Base-by-base conservation (phyloP, 129 eudicot species). In the Flaveria linearis region DNA sequence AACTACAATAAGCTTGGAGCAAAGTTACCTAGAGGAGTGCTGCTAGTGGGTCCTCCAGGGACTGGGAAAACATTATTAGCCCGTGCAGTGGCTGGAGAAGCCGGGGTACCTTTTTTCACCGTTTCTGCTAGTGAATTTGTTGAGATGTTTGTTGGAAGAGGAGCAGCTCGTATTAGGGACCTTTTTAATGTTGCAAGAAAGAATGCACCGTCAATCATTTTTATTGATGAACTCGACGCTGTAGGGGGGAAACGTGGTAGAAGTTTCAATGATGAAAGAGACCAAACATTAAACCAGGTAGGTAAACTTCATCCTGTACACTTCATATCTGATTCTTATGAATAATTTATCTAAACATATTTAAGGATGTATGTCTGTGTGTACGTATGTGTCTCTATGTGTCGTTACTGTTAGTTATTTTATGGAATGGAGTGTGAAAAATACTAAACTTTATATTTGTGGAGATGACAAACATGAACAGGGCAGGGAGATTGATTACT, bases 1-100 rank as follows among this genome's bases (percentile, higher is more conserved):
- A 88, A 95, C 86, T 95, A 91, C 84, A 89, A 82, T 68, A 95
- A 88, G 70, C 85, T 95, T 9, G 99, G 99, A 67, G 99, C 99
- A 73, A 95, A 90, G 78, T 76, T 95, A 61, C 99, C 97, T 0
- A 87, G 91, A 86, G 99, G 99, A 18, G 97, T 95, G 71, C 84
- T 95, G 78, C 91, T 91, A 61, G 97, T 91, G 69, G 99, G 99
- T 20, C 97, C 99, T 15, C 99, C 99, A 18, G 99, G 99, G 51
- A 91, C 99, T 0, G 97, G 97, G 52, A 94, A 94, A 84, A 94
- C 99, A 64, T 75, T 94, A 69, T 87, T 94, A 68, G 97, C 99
- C 26, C 97, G 99, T 82, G 99, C 99, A 26, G 97, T 95, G 41
- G 99, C 99, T 8, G 99, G 99, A 77, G 99, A 95, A 86, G 97